Evolutionary conservation across 1,284 basidiomycete genomes (phyloP), one percentile per base, ranked within the genome.

Genomic region (Ceratobasidium sp.): DNA sequence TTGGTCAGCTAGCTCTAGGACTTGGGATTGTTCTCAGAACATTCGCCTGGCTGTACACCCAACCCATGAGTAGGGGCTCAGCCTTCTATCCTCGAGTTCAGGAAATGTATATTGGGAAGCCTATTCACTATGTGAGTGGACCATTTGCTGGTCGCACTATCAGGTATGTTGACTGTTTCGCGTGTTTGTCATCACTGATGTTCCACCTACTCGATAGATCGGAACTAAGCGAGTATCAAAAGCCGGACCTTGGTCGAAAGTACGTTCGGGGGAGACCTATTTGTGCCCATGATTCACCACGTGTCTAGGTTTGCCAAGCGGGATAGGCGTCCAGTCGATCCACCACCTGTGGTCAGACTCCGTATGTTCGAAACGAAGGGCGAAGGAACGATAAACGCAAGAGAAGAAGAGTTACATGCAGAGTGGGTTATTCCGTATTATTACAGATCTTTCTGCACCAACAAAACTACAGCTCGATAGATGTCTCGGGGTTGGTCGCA

Each of bases 241-340:
- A 75, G 44, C 75, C 75, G 21, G 75, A 75, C 66, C 58, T 75
- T 23, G 75, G 75, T 18, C 46, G 75, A 60, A 75, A 75, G 75
- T 75, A 48, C 38, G 59, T 61, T 64, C 53, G 28, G 18, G 9
- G 36, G 11, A 11, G 11, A 12, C 9, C 36, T 12, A 33, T 7
- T 38, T 11, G 11, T 38, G 11, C 11, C 8, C 36, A 11, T 38
- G 30, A 61, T 38, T 40, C 40, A 63, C 53, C 25, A 12, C 38
- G 33, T 59, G 30, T 54, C 23, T 54, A 83, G 82, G 74, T 83
- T 81, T 73, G 82, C 82, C 0, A 79, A 79, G 70, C 80, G 81
- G 36, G 87, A 88, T 78, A 81, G 87, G 11, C 81, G 88, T 18
- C 87, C 88, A 2, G 82, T 88, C 18, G 87, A 89, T 76, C 87